Evolutionary conservation across 2,329 filamentous ascomycete genomes (phyloP).

Genomic region (Helotiales sp.): DNA sequence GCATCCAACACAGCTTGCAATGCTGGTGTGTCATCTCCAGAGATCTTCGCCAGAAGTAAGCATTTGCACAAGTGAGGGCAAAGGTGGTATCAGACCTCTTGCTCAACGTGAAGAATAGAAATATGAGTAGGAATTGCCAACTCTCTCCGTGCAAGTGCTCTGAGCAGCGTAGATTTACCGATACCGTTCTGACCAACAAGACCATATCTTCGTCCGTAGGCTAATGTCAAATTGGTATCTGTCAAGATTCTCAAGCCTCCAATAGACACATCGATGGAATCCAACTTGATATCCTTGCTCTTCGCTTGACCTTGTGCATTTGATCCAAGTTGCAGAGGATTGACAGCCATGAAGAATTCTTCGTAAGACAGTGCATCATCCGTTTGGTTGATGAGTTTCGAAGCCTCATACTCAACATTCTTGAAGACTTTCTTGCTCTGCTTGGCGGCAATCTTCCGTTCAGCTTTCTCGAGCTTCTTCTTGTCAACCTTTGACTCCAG

Average conservation of each 20-base stretch:
- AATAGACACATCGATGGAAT: conserved; percentile 94
- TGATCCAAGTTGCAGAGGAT: conserved; percentile 85
- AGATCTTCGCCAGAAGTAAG: conserved; percentile 64
- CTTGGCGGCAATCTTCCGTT: conserved; percentile 96
- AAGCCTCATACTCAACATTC: conserved; percentile 97
- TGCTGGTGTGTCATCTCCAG: conserved; percentile 92
- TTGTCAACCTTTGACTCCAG: conserved; percentile 97
- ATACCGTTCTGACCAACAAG: conserved; percentile 99
- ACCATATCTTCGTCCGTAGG: conserved; percentile 94
- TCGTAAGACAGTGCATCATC: conserved; percentile 91
- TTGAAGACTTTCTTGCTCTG: conserved; percentile 99
- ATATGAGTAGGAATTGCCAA: conserved; percentile 95
- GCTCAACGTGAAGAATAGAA: conserved; percentile 97
- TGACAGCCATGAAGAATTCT: conserved; percentile 99
- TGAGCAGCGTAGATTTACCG: conserved; percentile 91
- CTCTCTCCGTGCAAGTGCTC: conserved; percentile 90
- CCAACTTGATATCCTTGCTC: conserved; percentile 98
- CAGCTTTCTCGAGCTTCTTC: conserved; percentile 99
- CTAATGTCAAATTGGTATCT: conserved; percentile 87
- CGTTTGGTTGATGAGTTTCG: conserved; percentile 81
- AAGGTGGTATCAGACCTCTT: conserved; percentile 68
- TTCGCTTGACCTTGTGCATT: conserved; percentile 72
- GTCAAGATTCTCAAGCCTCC: conserved; percentile 86
- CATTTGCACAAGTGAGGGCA: neutral
- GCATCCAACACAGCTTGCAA: conserved; percentile 95